A percentile compares a stretch with the other conserved stretches of the same genome.
Evolutionary conservation across 2,329 filamentous ascomycete genomes (phyloP).

Genomic region (Ceratocystis cubensis): DNA sequence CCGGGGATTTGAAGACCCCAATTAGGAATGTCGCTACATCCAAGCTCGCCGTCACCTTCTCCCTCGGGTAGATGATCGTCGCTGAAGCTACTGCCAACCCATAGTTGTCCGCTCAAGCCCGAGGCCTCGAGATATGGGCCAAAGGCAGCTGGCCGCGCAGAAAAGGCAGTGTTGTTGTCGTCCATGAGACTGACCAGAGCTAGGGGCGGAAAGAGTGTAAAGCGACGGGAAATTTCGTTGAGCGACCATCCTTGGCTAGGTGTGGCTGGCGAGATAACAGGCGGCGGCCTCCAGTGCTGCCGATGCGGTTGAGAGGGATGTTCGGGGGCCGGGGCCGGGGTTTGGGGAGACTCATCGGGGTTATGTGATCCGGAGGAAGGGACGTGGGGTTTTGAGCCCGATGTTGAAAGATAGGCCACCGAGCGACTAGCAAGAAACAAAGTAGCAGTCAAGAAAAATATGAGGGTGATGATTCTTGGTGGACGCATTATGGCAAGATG

Average conservation of each 20-base stretch:
- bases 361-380: slow-evolving; percentile 22
- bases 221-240: slow-evolving; percentile 61
- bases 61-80: slow-evolving; percentile 58
- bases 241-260: slow-evolving; percentile 28
- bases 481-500: slow-evolving; percentile 34
- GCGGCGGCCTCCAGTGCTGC: neutral
- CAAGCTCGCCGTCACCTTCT: slow-evolving; percentile 67
- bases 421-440: slow-evolving; percentile 31
- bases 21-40: slow-evolving; percentile 86
- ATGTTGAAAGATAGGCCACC: slow-evolving; percentile 23
- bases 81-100: slow-evolving; percentile 85
- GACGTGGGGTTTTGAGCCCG: slow-evolving; percentile 23
- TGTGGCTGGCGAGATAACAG: slow-evolving; percentile 21
- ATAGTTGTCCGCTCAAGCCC: slow-evolving; percentile 78
- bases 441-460: slow-evolving; percentile 41
- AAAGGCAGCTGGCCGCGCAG: slow-evolving; percentile 85
- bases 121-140: slow-evolving; percentile 62
- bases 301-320: slow-evolving; percentile 24
- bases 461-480: slow-evolving; percentile 41
- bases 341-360: slow-evolving; percentile 16
- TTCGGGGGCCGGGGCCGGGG: neutral
- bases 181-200: slow-evolving; percentile 93
- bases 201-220: slow-evolving; percentile 85
- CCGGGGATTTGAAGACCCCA: slow-evolving; percentile 49
- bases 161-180: slow-evolving; percentile 95